phyloP scores from a whole-genome alignment of 2,329 filamentous ascomycete species.

The Lachnellula hyalina region DNA sequence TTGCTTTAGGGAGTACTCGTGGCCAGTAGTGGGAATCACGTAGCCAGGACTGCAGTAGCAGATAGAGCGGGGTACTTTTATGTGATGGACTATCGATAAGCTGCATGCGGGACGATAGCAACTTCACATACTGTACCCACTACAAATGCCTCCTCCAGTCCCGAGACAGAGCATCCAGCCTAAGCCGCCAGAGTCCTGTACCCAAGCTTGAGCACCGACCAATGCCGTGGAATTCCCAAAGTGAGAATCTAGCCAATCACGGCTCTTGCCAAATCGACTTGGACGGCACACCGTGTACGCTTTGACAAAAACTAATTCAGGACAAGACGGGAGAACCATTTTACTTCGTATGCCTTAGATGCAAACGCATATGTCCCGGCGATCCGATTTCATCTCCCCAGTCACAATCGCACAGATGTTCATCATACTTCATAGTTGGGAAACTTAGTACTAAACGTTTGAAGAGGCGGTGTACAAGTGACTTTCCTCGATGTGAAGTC shows the following conservation, averaged over 20 bases:
- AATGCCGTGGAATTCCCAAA: slow-evolving; percentile 1
- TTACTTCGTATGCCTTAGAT: not conserved
- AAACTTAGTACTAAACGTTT: not conserved
- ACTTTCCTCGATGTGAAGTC: not conserved
- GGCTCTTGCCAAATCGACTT: not conserved
- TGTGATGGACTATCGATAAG: not conserved
- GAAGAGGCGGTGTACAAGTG: not conserved
- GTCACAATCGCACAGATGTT: not conserved
- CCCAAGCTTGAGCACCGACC: not conserved
- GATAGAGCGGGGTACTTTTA: not conserved
- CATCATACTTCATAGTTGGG: not conserved
- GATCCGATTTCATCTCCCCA: not conserved
- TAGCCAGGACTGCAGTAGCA: not conserved
- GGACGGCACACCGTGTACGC: not conserved
- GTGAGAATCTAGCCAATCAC: not conserved
- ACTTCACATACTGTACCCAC: too few species aligned
- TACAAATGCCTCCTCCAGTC: too few species aligned
- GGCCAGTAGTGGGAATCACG: not conserved
- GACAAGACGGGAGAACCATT: not conserved
- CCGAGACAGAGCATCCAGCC: too few species aligned
- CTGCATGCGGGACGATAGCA: not conserved
- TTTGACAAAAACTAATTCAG: not conserved
- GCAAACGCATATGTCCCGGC: not conserved
- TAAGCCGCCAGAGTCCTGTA: not conserved
- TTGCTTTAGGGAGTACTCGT: not conserved